These are phyloP conservation scores for Plasmodium fragile DNA, from an alignment of 169 alveolate species.

Conservation along the genomic window DNA sequence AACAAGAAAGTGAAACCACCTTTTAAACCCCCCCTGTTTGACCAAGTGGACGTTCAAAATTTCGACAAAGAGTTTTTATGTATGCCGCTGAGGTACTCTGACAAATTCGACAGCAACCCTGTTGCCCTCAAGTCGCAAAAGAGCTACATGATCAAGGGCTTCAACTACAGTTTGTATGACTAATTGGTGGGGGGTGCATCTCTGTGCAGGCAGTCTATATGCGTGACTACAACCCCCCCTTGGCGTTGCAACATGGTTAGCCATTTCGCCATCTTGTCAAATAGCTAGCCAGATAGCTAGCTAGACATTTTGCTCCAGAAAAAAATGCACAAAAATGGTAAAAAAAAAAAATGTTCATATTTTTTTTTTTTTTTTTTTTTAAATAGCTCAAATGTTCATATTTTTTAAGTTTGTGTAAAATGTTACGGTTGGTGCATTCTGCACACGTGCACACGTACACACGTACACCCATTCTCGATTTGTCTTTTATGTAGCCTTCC, in stretches of 20 bases:
- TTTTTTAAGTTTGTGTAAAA: background rate
- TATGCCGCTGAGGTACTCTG: slow-evolving; percentile 46
- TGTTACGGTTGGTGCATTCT: background rate
- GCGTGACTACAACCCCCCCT: background rate
- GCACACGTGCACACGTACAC: background rate
- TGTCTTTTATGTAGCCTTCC: no score
- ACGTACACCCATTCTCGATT: background rate
- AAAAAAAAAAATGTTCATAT: background rate
- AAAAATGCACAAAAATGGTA: background rate
- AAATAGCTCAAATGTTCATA: slow-evolving; percentile 17
- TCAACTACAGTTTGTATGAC: slow-evolving; percentile 55
- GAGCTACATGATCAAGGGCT: slow-evolving; percentile 7
- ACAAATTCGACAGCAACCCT: slow-evolving; percentile 17
- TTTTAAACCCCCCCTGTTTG: slow-evolving; percentile 81
- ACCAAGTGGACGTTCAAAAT: slow-evolving; percentile 80
- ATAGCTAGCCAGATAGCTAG: background rate
- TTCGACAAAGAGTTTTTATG: slow-evolving; percentile 72
- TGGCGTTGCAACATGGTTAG: background rate
- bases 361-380: slow-evolving; percentile 10
- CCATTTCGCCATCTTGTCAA: background rate
- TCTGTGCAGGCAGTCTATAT: background rate
- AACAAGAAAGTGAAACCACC: slow-evolving; percentile 83
- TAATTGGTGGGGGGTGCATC: background rate
- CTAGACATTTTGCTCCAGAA: background rate
- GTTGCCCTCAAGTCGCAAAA: background rate